These are phyloP conservation scores for Tephrocybe rancida DNA, from an alignment of 768 basidiomycete species.

Conservation along the genomic window DNA sequence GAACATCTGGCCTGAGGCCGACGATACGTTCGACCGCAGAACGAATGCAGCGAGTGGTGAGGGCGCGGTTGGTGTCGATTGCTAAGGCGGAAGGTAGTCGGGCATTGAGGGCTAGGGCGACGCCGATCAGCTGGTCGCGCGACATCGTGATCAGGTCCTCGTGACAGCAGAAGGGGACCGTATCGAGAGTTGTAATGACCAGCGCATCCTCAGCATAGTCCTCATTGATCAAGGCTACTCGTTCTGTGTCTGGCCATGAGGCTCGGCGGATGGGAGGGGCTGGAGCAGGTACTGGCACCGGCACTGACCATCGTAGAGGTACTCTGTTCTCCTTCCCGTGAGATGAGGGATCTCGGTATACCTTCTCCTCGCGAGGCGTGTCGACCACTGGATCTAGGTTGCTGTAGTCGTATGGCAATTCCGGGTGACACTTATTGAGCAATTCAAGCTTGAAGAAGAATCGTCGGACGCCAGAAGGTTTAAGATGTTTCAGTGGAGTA, in stretches of 20 bases:
- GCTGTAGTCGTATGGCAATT: conserved; percentile 14
- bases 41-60: conserved; percentile 48
- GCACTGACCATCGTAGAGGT: neutral
- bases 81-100: conserved; percentile 53
- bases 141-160: conserved; percentile 72
- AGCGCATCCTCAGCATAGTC: conserved; percentile 54
- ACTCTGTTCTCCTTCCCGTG: conserved; percentile 5
- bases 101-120: conserved; percentile 57
- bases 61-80: conserved; percentile 44
- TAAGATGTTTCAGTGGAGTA: neutral
- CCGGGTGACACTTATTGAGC: conserved; percentile 18
- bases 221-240: conserved; percentile 64
- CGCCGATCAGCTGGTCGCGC: conserved; percentile 50
- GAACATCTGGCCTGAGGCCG: conserved; percentile 47
- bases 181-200: conserved; percentile 61
- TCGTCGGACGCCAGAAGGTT: conserved; percentile 32
- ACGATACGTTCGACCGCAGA: conserved; percentile 61
- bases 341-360: conserved; percentile 1
- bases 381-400: conserved; percentile 26
- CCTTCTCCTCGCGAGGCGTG: no score
- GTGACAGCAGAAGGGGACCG: conserved; percentile 72
- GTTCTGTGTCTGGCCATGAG: conserved; percentile 21
- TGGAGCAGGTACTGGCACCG: neutral
- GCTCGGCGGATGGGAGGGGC: neutral
- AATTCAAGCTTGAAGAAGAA: conserved; percentile 43